Percentiles rank a stretch among this genome's conserved stretches.
Conservation (phyloP, 2,329 filamentous ascomycete species). For the Aureobasidium uvarum region DNA sequence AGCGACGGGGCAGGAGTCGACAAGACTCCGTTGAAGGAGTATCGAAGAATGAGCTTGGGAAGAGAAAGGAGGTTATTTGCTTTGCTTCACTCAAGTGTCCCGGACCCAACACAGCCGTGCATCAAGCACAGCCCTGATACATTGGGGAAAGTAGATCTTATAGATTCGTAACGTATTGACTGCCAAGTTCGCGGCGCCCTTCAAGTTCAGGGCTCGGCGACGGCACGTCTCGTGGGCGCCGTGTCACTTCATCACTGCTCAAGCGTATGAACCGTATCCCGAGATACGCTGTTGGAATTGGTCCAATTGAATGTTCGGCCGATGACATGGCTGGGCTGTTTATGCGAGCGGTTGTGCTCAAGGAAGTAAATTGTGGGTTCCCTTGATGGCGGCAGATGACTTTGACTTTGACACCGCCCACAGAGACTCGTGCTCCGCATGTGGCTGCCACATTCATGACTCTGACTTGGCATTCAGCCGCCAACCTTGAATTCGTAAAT, state of each 20-base stretch:
- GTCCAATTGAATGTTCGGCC: background rate
- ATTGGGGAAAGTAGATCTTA: conserved; percentile 20
- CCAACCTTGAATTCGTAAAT: background rate
- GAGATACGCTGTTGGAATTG: background rate
- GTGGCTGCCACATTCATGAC: conserved; percentile 18
- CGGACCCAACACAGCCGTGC: conserved; percentile 17
- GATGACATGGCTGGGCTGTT: conserved; percentile 11
- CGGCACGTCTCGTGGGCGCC: background rate
- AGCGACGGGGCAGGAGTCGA: conserved; percentile 3
- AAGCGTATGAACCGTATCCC: background rate
- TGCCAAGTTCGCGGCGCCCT: conserved; percentile 11
- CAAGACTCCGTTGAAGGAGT: conserved; percentile 19
- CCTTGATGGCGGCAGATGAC: background rate
- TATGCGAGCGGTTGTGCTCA: background rate
- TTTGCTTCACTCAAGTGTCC: background rate
- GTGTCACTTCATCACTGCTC: background rate
- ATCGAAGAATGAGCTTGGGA: conserved; percentile 1
- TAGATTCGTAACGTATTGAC: conserved; percentile 9
- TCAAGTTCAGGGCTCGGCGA: background rate
- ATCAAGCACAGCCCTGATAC: conserved; percentile 21
- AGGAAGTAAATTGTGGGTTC: background rate
- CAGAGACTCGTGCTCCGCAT: conserved; percentile 12
- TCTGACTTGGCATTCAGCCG: background rate
- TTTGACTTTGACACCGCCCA: conserved; percentile 8
- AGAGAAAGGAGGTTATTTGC: conserved; percentile 13